These are phyloP conservation scores for Escovopsis sp. DNA, from an alignment of 2,329 filamentous ascomycete species.

Conservation along the genomic window DNA sequence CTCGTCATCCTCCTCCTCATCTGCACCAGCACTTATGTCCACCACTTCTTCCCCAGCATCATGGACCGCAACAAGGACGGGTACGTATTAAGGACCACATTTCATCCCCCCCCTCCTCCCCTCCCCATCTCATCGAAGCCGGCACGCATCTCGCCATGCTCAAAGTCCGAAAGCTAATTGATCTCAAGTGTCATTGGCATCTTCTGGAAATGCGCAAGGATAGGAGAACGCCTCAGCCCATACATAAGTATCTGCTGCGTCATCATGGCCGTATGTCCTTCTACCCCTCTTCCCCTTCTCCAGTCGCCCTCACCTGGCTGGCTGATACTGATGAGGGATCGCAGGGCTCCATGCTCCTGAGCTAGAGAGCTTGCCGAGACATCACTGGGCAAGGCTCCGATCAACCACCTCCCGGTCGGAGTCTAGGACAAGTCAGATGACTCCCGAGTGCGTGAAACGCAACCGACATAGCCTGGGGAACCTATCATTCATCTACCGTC, in stretches of 20 bases:
- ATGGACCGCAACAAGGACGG: slow-evolving; percentile 90
- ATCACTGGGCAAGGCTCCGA: too few relatives aligned
- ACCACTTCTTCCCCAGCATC: slow-evolving; percentile 75
- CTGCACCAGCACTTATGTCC: slow-evolving; percentile 88
- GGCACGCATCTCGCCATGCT: too few relatives aligned
- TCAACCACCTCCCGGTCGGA: too few relatives aligned
- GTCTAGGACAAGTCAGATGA: too few relatives aligned
- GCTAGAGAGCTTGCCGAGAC: slow-evolving; percentile 16
- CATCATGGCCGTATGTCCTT: slow-evolving; percentile 65
- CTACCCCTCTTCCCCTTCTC: neutral
- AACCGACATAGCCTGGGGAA: too few relatives aligned
- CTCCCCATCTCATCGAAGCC: too few relatives aligned
- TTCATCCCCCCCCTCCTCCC: too few relatives aligned
- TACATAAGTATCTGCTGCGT: slow-evolving; percentile 92
- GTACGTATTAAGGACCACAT: slow-evolving; percentile 31
- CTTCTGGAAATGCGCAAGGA: slow-evolving; percentile 90
- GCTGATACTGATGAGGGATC: neutral
- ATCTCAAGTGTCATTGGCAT: slow-evolving; percentile 51
- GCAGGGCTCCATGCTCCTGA: slow-evolving; percentile 22
- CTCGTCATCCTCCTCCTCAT: slow-evolving; percentile 89
- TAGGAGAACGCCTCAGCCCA: slow-evolving; percentile 85
- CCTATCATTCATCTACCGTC: too few relatives aligned
- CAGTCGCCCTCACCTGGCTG: neutral
- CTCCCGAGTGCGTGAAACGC: too few relatives aligned
- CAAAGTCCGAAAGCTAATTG: neutral